Evolutionary conservation across 495 filamentous ascomycete genomes (phyloP), one percentile per base, ranked within the genome.

Genomic region (Halenospora varia): DNA sequence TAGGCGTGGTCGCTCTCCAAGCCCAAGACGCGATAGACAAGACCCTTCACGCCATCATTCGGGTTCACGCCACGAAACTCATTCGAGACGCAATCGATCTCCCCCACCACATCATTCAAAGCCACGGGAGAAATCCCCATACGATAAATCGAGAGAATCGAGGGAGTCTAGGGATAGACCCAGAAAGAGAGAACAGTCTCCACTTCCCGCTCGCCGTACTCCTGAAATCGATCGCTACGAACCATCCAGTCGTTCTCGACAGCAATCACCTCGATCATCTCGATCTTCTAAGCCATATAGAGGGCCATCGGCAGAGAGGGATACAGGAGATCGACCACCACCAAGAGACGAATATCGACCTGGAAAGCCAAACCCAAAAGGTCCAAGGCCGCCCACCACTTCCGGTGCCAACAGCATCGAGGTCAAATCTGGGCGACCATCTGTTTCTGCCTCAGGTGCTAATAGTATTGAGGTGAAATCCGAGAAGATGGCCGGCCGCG

Each of bases 401-500:
- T 64, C 62, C 10, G 62, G 57, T 25, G 57, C 62, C 24, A 64
- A 64, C 40, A 63, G 56, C 41, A 63, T 63, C 49, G 61, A 63
- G 49, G 56, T 63, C 15, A 60, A 52, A 26, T 25, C 56, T 10
- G 15, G 17, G 23, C 50, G 56, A 53, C 18, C 47, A 26, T 40
- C 61, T 13, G 2, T 39, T 18, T 39, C 59, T 23, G 59, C 66
- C 2, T 66, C 61, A 19, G 62, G 63, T 41, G 67, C 65, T 6
- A 68, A 66, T 57, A 66, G 68, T 23, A 67, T 67, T 20, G 70
- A 64, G 13, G 64, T 68, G 22, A 64, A 71, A 47, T 63, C 71
- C 19, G 73, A 72, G 47, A 68, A 67, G 47, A 70, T 73, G 57
- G 56, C 62, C 40, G 69, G 70, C 13, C 63, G 70, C 55, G 73